Conservation (phyloP, 768 basidiomycete species). For the Macrocybe gigantea region DNA sequence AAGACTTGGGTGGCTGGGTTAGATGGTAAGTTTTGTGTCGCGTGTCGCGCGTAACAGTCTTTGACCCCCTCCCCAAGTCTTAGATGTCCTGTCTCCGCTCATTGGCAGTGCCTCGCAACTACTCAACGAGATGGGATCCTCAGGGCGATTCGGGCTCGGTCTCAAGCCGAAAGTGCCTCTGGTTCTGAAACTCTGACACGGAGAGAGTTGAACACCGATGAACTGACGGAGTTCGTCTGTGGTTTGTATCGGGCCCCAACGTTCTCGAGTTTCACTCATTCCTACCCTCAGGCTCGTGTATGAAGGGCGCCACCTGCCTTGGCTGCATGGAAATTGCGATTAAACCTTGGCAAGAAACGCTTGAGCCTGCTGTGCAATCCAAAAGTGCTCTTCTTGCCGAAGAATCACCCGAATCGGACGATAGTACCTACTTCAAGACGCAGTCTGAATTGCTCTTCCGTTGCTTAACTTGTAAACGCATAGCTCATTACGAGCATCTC, state of each 20-base stretch:
- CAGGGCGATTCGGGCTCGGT: conserved; percentile 48
- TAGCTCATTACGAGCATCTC: conserved; percentile 78
- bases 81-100: conserved; percentile 70
- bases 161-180: conserved; percentile 15
- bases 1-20: conserved; percentile 72
- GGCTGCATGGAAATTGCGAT: conserved; percentile 57
- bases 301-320: conserved; percentile 76
- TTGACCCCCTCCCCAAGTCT: conserved; percentile 37
- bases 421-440: not conserved
- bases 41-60: not conserved
- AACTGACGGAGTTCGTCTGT: conserved; percentile 79
- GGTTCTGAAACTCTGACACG: conserved; percentile 36
- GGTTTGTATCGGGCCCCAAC: conserved; percentile 23
- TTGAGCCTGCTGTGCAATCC: not conserved
- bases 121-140: conserved; percentile 69
- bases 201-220: conserved; percentile 35
- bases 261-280: not conserved
- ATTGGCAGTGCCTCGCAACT: conserved; percentile 69
- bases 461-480: conserved; percentile 77
- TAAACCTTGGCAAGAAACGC: conserved; percentile 32
- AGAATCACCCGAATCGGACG: not conserved
- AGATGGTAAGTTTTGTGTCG: conserved; percentile 50
- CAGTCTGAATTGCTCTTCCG: conserved; percentile 58
- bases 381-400: not conserved
- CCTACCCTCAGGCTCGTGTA: conserved; percentile 42